phyloP scores from a whole-genome alignment of 805 yeast species.

The Peterozyma xylosa region DNA sequence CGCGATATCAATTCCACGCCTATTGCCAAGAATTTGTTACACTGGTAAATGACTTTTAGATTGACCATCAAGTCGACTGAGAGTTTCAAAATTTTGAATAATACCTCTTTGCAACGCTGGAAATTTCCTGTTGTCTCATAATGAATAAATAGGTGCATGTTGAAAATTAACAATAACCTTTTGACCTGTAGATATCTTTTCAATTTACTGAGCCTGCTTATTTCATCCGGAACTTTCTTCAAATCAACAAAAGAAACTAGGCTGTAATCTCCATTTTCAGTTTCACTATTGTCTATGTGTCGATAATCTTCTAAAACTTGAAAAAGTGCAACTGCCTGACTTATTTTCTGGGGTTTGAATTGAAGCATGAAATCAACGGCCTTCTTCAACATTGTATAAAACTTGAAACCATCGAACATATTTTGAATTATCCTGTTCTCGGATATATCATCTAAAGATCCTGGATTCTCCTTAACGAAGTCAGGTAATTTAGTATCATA shows the following conservation, averaged over 20 bases:
- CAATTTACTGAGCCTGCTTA: conserved; percentile 15
- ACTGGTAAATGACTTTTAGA: conserved; percentile 19
- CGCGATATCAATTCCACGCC: conserved; percentile 7
- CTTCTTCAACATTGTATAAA: conserved; percentile 16
- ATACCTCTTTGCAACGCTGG: conserved; percentile 24
- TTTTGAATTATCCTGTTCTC: conserved; percentile 3
- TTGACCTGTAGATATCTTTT: conserved; percentile 17
- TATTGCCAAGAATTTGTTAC: neutral
- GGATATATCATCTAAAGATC: conserved; percentile 2
- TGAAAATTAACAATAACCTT: conserved; percentile 29
- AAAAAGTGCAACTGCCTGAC: too few relatives aligned
- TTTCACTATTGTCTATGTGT: neutral
- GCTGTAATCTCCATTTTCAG: conserved; percentile 19
- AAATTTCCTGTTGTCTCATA: conserved; percentile 26
- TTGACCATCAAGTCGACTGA: conserved; percentile 28
- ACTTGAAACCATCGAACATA: conserved; percentile 23
- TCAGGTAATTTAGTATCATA: conserved; percentile 38
- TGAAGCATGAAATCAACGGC: neutral
- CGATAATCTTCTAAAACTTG: too few relatives aligned
- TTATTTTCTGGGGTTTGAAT: too few relatives aligned
- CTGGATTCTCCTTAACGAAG: conserved; percentile 14
- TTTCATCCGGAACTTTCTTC: conserved; percentile 13
- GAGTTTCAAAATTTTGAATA: conserved; percentile 26
- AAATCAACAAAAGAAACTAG: conserved; percentile 16
- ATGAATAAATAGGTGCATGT: conserved; percentile 31